These are phyloP conservation scores for Lactarius indigo DNA, from an alignment of 768 basidiomycete species.

Conservation along the genomic window DNA sequence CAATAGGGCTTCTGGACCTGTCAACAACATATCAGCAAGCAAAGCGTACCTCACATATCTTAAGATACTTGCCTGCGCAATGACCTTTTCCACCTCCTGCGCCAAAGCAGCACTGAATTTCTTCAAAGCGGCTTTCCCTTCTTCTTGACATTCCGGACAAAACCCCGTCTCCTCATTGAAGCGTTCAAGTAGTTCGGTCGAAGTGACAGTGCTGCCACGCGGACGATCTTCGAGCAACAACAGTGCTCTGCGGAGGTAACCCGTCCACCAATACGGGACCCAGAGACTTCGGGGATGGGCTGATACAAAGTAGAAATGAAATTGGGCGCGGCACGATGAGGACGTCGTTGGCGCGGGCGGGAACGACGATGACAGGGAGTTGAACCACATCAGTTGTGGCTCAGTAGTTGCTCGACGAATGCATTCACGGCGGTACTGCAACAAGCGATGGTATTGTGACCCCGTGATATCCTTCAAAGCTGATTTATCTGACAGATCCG, in stretches of 20 bases:
- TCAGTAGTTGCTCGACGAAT: conserved; percentile 13
- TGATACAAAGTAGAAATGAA: conserved; percentile 22
- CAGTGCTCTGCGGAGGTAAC: conserved; percentile 17
- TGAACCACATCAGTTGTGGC: conserved; percentile 20
- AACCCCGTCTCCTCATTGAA: conserved; percentile 3
- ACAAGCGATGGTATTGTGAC: conserved; percentile 15
- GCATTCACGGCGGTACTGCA: conserved; percentile 20
- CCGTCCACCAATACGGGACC: conserved; percentile 24
- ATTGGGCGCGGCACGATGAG: conserved; percentile 17
- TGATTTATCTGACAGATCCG: not conserved
- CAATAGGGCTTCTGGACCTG: conserved; percentile 23
- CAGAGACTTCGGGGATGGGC: conserved; percentile 19
- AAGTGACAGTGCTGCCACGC: conserved; percentile 16
- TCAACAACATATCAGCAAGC: not conserved
- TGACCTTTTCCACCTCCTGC: conserved; percentile 20
- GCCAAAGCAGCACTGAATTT: conserved; percentile 20
- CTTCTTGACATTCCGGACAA: conserved; percentile 22
- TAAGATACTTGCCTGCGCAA: conserved; percentile 13
- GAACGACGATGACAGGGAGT: conserved; percentile 12
- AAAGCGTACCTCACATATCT: not conserved
- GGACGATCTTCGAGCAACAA: conserved; percentile 18
- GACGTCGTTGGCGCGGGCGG: conserved; percentile 15
- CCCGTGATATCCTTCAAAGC: conserved; percentile 17
- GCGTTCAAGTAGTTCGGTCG: conserved; percentile 14
- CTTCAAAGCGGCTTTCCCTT: conserved; percentile 16